A percentile compares a stretch with the other conserved stretches of the same genome.
Conservation (phyloP, 2,329 filamentous ascomycete species). For the Cercospora sp. region DNA sequence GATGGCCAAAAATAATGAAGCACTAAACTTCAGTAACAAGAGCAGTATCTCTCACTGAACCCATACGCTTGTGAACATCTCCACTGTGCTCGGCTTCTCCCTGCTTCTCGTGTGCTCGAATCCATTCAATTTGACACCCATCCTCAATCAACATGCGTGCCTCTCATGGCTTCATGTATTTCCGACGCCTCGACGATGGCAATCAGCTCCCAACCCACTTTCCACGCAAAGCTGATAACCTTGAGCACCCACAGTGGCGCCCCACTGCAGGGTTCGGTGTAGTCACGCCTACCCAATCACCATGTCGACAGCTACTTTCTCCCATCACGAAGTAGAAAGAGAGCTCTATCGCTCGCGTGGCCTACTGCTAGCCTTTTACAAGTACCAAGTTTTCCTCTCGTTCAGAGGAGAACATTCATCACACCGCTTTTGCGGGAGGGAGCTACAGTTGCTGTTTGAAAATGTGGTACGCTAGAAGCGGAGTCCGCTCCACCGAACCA, state of each 20-base stretch:
- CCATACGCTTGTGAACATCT: too few species aligned
- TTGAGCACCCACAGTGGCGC: neutral
- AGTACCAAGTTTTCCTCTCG: neutral
- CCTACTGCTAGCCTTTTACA: neutral
- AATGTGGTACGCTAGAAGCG: neutral
- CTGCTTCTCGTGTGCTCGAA: too few species aligned
- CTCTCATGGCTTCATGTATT: too few species aligned
- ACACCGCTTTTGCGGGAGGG: neutral
- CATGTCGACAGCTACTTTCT: neutral
- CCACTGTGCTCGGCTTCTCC: too few species aligned
- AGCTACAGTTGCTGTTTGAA: neutral
- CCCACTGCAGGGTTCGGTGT: neutral
- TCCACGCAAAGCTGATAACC: neutral
- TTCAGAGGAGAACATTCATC: neutral
- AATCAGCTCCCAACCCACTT: neutral
- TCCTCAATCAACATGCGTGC: too few species aligned
- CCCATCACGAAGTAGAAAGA: neutral
- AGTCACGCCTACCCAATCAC: neutral
- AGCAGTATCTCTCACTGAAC: too few species aligned
- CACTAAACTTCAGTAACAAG: neutral
- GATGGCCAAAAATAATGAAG: neutral
- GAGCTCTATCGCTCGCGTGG: neutral
- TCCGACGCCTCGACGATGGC: too few species aligned
- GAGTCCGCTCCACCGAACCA: neutral
- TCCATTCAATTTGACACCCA: too few species aligned